phyloP scores from a whole-genome alignment of 495 filamentous ascomycete genomes.

The Chaetomidium leptoderma region DNA sequence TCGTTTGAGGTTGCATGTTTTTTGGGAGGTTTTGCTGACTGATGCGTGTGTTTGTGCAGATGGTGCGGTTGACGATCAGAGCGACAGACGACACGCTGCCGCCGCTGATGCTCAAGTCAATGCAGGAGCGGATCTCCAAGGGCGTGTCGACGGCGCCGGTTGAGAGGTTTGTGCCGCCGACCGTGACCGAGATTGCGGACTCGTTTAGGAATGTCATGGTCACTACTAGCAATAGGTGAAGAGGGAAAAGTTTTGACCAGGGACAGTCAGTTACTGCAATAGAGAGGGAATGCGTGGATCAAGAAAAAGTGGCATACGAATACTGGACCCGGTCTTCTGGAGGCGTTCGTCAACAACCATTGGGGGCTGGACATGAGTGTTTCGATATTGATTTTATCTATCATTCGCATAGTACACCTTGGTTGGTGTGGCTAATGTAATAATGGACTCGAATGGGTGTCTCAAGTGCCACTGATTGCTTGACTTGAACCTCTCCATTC shows the following conservation, averaged over 20 bases:
- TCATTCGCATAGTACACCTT: too few species aligned
- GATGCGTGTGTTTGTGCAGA: constrained; percentile 50
- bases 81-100: constrained; percentile 90
- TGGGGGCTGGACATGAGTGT: too few species aligned
- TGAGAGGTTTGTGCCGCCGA: constrained; percentile 34
- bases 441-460: too few species aligned
- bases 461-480: too few species aligned
- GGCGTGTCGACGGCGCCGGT: constrained; percentile 44
- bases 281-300: background rate
- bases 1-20: background rate
- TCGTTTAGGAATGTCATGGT: constrained; percentile 50
- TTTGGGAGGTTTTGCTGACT: constrained; percentile 1
- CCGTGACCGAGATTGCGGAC: constrained; percentile 43
- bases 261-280: background rate
- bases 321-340: too few species aligned
- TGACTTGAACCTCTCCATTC: too few species aligned
- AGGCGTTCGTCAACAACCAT: too few species aligned
- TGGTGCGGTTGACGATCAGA: constrained; percentile 90
- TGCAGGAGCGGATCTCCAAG: constrained; percentile 71
- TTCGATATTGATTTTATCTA: too few species aligned
- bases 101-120: constrained; percentile 70
- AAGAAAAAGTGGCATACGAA: too few species aligned
- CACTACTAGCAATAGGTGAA: constrained; percentile 26
- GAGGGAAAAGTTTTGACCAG: too few species aligned
- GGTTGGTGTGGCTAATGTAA: too few species aligned